Conservation (phyloP, 2,329 filamentous ascomycete species). For the Ophiostoma ulmi region DNA sequence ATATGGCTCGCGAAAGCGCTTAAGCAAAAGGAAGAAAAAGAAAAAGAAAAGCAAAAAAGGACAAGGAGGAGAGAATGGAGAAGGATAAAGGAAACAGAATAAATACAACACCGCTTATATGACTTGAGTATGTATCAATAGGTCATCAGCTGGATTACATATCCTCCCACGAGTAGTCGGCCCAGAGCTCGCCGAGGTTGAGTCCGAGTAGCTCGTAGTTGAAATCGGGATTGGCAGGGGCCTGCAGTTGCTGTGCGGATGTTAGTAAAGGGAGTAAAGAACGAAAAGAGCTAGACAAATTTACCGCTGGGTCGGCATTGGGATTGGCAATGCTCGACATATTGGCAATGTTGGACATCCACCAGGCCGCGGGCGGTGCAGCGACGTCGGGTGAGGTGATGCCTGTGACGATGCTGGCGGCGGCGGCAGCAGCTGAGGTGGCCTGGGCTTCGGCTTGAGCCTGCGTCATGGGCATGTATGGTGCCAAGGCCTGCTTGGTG, state of each 20-base stretch:
- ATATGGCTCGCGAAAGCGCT: background rate
- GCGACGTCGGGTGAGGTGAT: conserved; percentile 10
- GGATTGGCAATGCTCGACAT: conserved; percentile 26
- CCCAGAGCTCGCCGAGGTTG: conserved; percentile 30
- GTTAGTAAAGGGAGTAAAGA: background rate
- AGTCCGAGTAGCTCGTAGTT: conserved; percentile 28
- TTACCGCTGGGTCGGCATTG: conserved; percentile 23
- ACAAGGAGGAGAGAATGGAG: background rate
- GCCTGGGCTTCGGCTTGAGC: conserved; percentile 4
- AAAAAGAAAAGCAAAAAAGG: background rate
- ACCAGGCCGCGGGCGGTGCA: conserved; percentile 30
- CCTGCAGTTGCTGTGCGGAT: conserved; percentile 18
- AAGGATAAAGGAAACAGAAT: background rate
- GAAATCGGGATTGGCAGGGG: conserved; percentile 28
- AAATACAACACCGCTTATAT: background rate
- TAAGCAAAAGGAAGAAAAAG: background rate
- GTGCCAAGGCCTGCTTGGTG: conserved; percentile 24
- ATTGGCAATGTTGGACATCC: conserved; percentile 30
- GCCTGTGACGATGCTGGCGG: background rate
- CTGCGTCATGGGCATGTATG: conserved; percentile 26
- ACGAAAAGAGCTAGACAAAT: background rate
- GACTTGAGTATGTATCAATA: no score
- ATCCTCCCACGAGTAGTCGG: conserved; percentile 30
- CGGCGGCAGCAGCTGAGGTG: background rate
- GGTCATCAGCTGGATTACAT: background rate